Evolutionary conservation across 352 stramenopile genomes (phyloP).

Genomic region (Thalassiosira hispida): DNA sequence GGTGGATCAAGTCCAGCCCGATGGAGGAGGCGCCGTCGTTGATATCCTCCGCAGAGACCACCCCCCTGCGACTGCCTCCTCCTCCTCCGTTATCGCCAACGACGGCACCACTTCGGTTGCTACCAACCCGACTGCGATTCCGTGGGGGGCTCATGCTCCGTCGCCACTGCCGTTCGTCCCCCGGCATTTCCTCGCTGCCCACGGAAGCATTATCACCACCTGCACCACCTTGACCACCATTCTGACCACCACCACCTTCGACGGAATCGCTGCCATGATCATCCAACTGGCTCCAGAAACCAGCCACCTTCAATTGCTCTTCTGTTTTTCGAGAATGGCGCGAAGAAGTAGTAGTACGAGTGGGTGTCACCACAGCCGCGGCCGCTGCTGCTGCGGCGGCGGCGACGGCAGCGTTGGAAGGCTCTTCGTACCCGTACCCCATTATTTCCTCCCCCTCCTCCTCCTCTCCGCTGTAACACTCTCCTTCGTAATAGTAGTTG

Average conservation of each 20-base stretch:
- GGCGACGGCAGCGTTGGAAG: neutral
- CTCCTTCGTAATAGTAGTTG: too few relatives aligned
- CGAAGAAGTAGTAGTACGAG: neutral
- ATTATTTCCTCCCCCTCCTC: too few relatives aligned
- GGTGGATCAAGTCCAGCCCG: slow-evolving; percentile 7
- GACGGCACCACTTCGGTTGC: neutral
- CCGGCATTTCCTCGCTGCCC: slow-evolving; percentile 44
- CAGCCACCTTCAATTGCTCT: slow-evolving; percentile 46
- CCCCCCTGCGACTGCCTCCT: neutral
- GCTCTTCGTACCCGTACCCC: too few relatives aligned
- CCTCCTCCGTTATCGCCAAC: too few relatives aligned
- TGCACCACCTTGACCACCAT: neutral
- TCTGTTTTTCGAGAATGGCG: neutral
- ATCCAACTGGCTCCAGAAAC: slow-evolving; percentile 61
- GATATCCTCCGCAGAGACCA: slow-evolving; percentile 1
- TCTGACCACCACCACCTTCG: slow-evolving; percentile 1
- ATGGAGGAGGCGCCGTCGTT: slow-evolving; percentile 5
- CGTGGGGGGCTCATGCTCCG: slow-evolving; percentile 3
- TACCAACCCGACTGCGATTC: neutral
- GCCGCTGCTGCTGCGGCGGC: neutral
- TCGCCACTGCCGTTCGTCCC: slow-evolving; percentile 41
- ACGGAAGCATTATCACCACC: slow-evolving; percentile 24
- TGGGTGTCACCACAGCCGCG: neutral
- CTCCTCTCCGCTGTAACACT: too few relatives aligned
- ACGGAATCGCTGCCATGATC: slow-evolving; percentile 2